Percentiles rank a stretch among this genome's conserved stretches.
Conservation (phyloP, 352 stramenopile species). For the Phytopythium vexans region DNA sequence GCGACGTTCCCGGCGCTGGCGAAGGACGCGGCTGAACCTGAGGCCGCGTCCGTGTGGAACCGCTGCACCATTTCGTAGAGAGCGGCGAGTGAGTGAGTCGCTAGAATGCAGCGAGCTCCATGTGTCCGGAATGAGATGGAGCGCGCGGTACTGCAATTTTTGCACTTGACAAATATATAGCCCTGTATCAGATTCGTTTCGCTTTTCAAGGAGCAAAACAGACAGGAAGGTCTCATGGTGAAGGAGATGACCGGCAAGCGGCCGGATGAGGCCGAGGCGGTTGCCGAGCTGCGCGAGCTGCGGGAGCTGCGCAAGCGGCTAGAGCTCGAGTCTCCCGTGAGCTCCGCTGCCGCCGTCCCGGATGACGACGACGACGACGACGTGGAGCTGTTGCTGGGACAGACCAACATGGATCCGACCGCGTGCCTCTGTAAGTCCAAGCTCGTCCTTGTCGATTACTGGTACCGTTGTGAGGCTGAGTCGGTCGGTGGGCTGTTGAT, state of each 20-base stretch:
- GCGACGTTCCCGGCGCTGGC: constrained; percentile 7
- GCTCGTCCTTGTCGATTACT: background rate
- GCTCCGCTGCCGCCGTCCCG: constrained; percentile 11
- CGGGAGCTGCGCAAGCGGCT: constrained; percentile 15
- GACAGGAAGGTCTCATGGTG: too few species aligned
- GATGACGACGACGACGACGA: constrained; percentile 20
- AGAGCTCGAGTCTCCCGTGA: too few species aligned
- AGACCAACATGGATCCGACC: constrained; percentile 44
- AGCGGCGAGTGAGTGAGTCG: constrained; percentile 15
- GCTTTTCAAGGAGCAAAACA: too few species aligned
- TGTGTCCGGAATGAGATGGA: too few species aligned
- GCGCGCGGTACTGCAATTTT: too few species aligned
- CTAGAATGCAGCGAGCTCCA: too few species aligned
- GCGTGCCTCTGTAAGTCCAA: constrained; percentile 40
- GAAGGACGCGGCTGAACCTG: constrained; percentile 1
- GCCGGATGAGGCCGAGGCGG: too few species aligned
- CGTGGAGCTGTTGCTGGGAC: constrained; percentile 13
- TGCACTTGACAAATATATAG: too few species aligned
- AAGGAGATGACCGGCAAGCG: too few species aligned
- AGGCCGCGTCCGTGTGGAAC: constrained; percentile 36
- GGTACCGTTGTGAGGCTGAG: background rate
- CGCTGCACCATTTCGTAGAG: constrained; percentile 62
- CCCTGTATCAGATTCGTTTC: too few species aligned
- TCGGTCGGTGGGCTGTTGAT: constrained; percentile 1
- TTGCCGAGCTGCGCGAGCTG: constrained; percentile 16